phyloP scores from a whole-genome alignment of 495 filamentous ascomycete genomes.

The Cladorrhinum samala region DNA sequence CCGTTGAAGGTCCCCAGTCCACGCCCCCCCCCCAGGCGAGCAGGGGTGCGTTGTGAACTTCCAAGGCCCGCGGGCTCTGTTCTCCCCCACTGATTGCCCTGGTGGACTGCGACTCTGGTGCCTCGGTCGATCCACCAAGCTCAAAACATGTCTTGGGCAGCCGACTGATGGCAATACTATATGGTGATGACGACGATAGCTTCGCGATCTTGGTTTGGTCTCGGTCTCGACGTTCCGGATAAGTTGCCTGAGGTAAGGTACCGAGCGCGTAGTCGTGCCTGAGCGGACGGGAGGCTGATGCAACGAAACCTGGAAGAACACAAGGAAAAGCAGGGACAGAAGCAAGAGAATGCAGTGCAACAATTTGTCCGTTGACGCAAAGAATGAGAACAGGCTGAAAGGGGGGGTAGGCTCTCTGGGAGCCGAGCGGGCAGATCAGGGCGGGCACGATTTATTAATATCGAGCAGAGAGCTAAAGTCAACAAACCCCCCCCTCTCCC shows the following conservation, averaged over 20 bases:
- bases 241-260: not conserved
- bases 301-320: not conserved
- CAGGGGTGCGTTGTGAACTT: slow-evolving; percentile 5
- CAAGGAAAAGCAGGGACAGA: not conserved
- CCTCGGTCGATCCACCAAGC: slow-evolving; percentile 3
- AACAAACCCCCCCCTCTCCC: not conserved
- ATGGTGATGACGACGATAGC: slow-evolving; percentile 5
- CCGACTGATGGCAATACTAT: not conserved
- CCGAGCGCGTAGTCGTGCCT: not conserved
- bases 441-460: slow-evolving; percentile 6
- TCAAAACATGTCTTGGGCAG: slow-evolving; percentile 9
- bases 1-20: slow-evolving; percentile 8
- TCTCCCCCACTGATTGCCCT: slow-evolving; percentile 14
- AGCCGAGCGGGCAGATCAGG: slow-evolving; percentile 5
- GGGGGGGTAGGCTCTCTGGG: not conserved
- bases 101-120: slow-evolving; percentile 14
- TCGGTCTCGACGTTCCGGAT: not conserved
- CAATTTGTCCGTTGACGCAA: no score
- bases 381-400: slow-evolving; percentile 6
- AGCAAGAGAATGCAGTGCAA: not conserved
- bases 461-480: no score
- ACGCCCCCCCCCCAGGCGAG: slow-evolving; percentile 1
- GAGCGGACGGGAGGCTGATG: not conserved
- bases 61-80: slow-evolving; percentile 7
- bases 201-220: not conserved